Conservation (phyloP, 1,139 yeast genomes). For the Hyphopichia buzzinii region DNA sequence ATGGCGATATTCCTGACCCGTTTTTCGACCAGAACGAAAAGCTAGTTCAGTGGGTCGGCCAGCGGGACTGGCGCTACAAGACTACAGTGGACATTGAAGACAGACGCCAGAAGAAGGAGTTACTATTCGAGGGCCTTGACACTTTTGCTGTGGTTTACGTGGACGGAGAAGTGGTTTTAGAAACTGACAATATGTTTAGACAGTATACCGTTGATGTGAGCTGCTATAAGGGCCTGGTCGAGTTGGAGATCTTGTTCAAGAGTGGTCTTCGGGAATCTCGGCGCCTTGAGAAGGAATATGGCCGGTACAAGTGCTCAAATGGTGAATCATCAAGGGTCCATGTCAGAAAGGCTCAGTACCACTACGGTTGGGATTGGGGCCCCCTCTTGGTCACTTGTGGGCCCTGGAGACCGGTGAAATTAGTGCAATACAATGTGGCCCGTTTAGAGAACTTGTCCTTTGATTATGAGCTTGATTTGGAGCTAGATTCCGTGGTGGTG, state of each 20-base stretch:
- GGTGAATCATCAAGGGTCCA: slow-evolving; percentile 43
- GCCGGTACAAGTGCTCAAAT: slow-evolving; percentile 25
- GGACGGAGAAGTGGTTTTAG: slow-evolving; percentile 28
- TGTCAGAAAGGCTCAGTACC: slow-evolving; percentile 53
- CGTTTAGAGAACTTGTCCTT: background rate
- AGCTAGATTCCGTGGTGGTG: slow-evolving; percentile 11
- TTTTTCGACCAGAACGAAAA: slow-evolving; percentile 39
- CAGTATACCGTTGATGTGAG: slow-evolving; percentile 13
- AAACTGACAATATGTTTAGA: slow-evolving; percentile 40
- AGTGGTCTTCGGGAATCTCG: slow-evolving; percentile 20
- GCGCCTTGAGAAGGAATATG: slow-evolving; percentile 18
- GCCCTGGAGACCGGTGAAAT: slow-evolving; percentile 39
- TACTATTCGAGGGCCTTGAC: slow-evolving; percentile 45
- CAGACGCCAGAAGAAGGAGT: background rate
- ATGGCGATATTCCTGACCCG: slow-evolving; percentile 42
- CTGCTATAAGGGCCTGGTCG: slow-evolving; percentile 10
- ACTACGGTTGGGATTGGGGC: slow-evolving; percentile 63
- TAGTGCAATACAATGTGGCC: slow-evolving; percentile 20
- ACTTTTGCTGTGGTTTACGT: slow-evolving; percentile 39
- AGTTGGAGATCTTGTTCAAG: slow-evolving; percentile 18
- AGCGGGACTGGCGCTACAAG: slow-evolving; percentile 40
- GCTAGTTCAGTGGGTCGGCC: slow-evolving; percentile 47
- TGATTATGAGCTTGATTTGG: slow-evolving; percentile 6
- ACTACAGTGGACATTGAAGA: slow-evolving; percentile 2
- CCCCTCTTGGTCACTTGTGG: slow-evolving; percentile 49